Conservation (phyloP, 108 stramenopile genomes). For the Conticribra weissflogii region DNA sequence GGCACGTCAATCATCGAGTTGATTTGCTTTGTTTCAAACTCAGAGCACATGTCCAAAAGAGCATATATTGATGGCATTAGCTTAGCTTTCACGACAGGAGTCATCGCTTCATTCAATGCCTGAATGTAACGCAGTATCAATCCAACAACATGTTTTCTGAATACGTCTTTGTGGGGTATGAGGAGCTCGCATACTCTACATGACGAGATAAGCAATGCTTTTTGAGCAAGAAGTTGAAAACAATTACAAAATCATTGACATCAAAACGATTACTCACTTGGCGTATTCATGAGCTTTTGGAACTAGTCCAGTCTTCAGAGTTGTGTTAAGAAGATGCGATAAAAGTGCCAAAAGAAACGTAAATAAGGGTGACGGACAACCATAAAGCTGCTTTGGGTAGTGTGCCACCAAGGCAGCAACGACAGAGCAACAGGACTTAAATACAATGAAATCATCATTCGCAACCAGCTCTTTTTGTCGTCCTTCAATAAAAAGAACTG, state of each 20-base stretch:
- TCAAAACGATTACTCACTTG: constrained; percentile 18
- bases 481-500: constrained; percentile 19
- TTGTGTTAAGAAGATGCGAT: constrained; percentile 31
- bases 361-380: constrained; percentile 64
- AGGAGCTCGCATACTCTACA: constrained; percentile 71
- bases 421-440: constrained; percentile 52
- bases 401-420: constrained; percentile 64
- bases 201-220: constrained; percentile 12
- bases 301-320: constrained; percentile 23
- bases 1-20: constrained; percentile 73
- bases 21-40: constrained; percentile 71
- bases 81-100: constrained; percentile 47
- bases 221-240: neutral
- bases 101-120: constrained; percentile 52
- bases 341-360: constrained; percentile 49
- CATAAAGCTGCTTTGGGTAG: constrained; percentile 76
- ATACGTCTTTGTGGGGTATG: constrained; percentile 82
- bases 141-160: constrained; percentile 81
- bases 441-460: constrained; percentile 30
- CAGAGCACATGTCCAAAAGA: constrained; percentile 73
- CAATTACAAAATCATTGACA: neutral
- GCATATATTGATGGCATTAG: constrained; percentile 66
- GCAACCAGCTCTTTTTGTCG: constrained; percentile 16
- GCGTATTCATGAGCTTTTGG: constrained; percentile 34
- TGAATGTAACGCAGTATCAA: constrained; percentile 68